These are phyloP conservation scores for Ustilago hordei DNA, from an alignment of 1,284 basidiomycete species.

Conservation along the genomic window DNA sequence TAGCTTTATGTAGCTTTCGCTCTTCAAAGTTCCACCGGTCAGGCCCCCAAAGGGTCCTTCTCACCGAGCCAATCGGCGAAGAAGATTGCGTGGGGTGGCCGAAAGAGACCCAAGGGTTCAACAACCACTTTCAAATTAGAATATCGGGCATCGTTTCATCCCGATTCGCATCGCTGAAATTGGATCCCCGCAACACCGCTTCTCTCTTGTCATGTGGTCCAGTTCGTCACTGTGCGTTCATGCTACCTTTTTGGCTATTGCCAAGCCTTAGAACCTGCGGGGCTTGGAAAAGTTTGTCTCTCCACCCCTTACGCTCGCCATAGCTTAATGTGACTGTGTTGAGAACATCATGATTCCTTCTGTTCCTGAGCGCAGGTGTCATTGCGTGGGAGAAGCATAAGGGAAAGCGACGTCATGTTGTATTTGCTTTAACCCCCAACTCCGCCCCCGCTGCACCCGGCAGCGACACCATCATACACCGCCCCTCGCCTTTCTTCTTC, in stretches of 20 bases:
- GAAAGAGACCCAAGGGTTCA: neutral
- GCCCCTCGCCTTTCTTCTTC: neutral
- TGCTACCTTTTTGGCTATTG: no score
- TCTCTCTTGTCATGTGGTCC: neutral
- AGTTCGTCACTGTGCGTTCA: neutral
- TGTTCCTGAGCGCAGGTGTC: no score
- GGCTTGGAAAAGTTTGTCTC: no score
- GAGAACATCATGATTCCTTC: no score
- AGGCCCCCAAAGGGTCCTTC: no score
- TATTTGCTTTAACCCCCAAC: neutral
- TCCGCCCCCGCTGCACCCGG: neutral
- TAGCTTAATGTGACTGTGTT: no score
- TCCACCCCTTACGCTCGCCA: no score
- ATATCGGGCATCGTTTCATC: neutral
- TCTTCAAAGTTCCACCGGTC: no score
- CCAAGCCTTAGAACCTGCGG: no score
- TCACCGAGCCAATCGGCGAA: no score
- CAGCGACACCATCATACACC: neutral
- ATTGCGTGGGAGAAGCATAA: neutral
- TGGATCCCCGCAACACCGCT: neutral
- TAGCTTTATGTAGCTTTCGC: no score
- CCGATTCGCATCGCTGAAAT: neutral
- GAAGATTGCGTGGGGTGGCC: neutral
- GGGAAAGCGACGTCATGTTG: slow-evolving; percentile 1
- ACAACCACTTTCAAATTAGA: no score